Conservation (phyloP, 1,284 basidiomycete species). For the Ustilago xerochloae region DNA sequence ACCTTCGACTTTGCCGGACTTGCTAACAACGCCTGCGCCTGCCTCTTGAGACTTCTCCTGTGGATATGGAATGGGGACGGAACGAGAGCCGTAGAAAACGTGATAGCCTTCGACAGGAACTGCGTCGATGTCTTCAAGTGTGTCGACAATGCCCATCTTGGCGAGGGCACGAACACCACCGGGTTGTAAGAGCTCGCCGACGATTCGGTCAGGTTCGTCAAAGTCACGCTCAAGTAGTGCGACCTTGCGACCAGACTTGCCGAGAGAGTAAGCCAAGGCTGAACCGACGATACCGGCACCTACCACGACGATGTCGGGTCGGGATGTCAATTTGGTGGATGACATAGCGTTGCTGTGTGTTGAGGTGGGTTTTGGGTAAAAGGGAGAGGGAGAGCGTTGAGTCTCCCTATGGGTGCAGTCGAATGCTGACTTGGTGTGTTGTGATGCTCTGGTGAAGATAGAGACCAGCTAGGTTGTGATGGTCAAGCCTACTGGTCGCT, state of each 20-base stretch:
- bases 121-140: constrained; percentile 86
- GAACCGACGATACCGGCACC: constrained; percentile 67
- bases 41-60: constrained; percentile 65
- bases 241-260: constrained; percentile 71
- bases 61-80: constrained; percentile 90
- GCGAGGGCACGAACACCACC: constrained; percentile 84
- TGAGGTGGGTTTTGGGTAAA: background rate
- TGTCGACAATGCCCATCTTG: constrained; percentile 78
- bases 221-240: constrained; percentile 75
- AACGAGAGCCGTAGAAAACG: constrained; percentile 75
- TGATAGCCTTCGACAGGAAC: constrained; percentile 88
- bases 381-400: background rate
- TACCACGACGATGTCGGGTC: constrained; percentile 60
- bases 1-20: constrained; percentile 71
- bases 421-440: background rate
- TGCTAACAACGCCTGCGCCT: constrained; percentile 41
- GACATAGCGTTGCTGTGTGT: constrained; percentile 12
- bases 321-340: background rate
- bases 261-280: constrained; percentile 62
- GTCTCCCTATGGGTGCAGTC: background rate
- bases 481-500: constrained; percentile 22
- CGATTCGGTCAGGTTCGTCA: constrained; percentile 92
- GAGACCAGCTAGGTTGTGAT: constrained; percentile 25
- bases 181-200: constrained; percentile 95
- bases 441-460: background rate